Evolutionary conservation across 306 rosid genomes (phyloP), one percentile per base, ranked within the genome.

Genomic region (Medicago ruthenica): DNA sequence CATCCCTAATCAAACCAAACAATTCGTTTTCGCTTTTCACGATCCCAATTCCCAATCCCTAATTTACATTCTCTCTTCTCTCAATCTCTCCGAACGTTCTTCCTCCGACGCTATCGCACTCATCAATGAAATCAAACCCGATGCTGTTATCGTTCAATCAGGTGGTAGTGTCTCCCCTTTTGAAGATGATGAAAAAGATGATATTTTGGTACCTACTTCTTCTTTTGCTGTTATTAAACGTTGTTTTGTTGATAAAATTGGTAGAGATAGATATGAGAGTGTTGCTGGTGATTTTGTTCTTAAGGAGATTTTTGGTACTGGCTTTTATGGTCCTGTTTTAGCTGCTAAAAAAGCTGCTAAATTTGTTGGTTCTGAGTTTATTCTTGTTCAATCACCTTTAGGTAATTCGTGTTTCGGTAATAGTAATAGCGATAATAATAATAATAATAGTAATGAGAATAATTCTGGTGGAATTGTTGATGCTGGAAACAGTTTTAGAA

Each of bases 141-240:
- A 90, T n/a, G 94, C 90, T 7, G 96, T 92, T 47, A 67, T 90
- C 15, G 87, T 88, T 4, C 96, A 88, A 74, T 74, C 86, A 27
- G 86, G 81, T 21, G 51, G 10, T 21, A 85, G 79, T 18, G 53
- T 36, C 69, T 84, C 86, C 7, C 78, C 88, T 1, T 64, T 65
- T 0, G 90, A 83, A 21, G 89, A 82, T 62, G 85, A 82, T 17
- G 82, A 50, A 0, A 1, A 74, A 74, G 84, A 78, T 67, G 73
- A 61, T 20, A 24, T 59, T 16, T 85, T 82, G 10, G 70, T 92
- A 9, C 96, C 97, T 8, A 90, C 90, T 16, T 88, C 97, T 1
- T 82, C 90, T 12, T 81, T 90, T 62, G 87, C 68, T 61, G 97
- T 92, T 41, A 79, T 92, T 54, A 86, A 83, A 54, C 81, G 91